phyloP scores from a whole-genome alignment of 2,329 filamentous ascomycete species.

The Pseudogymnoascus sp. region DNA sequence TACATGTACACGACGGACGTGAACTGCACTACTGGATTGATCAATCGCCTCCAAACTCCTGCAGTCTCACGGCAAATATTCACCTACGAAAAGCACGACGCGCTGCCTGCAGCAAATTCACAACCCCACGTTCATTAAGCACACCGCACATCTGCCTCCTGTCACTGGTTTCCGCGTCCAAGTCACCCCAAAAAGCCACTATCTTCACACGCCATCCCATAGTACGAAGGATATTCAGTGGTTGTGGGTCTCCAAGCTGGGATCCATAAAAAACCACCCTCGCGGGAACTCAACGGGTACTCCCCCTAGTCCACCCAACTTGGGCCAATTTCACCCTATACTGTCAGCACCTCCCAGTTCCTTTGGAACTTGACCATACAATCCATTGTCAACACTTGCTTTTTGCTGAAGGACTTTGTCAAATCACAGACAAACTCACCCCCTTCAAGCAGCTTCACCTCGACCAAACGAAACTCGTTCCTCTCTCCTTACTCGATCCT shows the following conservation, averaged over 20 bases:
- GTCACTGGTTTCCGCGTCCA: not conserved
- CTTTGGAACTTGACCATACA: slow-evolving; percentile 12
- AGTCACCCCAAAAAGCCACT: not conserved
- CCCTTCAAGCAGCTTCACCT: not conserved
- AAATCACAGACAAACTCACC: not conserved
- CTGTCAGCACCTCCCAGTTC: slow-evolving; percentile 12
- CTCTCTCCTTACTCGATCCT: slow-evolving; percentile 17
- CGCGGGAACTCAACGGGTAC: not conserved
- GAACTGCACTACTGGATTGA: not conserved
- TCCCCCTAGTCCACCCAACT: slow-evolving; percentile 2
- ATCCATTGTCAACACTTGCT: slow-evolving; percentile 13
- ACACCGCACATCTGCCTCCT: not conserved
- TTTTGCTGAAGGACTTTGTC: not conserved
- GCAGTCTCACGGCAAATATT: not conserved
- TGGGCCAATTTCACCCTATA: slow-evolving; percentile 1
- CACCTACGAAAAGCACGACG: not conserved
- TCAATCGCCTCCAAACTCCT: not conserved
- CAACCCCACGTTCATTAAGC: not conserved
- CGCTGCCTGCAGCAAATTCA: not conserved
- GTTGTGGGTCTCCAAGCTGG: not conserved
- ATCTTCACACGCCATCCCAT: not conserved
- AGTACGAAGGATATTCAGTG: not conserved
- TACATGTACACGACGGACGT: not conserved
- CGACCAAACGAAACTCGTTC: not conserved
- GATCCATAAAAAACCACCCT: slow-evolving; percentile 1